These are phyloP conservation scores for Colletotrichum tabaci DNA, from an alignment of 2,329 filamentous ascomycete species.

Conservation along the genomic window DNA sequence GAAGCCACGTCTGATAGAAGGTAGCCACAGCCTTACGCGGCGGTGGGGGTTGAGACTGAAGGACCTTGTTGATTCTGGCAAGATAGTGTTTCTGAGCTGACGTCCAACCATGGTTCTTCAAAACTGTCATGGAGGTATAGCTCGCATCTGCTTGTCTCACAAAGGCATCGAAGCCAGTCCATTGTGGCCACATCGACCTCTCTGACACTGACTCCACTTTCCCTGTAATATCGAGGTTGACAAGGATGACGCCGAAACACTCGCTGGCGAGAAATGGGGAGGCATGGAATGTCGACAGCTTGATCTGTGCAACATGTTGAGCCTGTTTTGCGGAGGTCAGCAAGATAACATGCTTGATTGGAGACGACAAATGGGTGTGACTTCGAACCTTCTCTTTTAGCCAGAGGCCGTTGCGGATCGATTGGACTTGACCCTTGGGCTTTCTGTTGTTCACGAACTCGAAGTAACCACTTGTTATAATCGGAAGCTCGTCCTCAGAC, in stretches of 20 bases:
- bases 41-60: not conserved
- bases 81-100: not conserved
- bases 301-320: not conserved
- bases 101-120: not conserved
- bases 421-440: not conserved
- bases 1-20: not conserved
- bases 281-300: conserved; percentile 4
- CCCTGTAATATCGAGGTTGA: not conserved
- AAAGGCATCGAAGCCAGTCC: not conserved
- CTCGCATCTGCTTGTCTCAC: not conserved
- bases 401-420: not conserved
- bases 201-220: not conserved
- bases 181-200: not conserved
- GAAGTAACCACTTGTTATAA: not conserved
- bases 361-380: not conserved
- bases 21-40: not conserved
- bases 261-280: conserved; percentile 3
- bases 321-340: not conserved
- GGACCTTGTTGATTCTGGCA: not conserved
- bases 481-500: not conserved
- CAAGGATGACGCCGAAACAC: not conserved
- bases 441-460: not conserved
- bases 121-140: not conserved
- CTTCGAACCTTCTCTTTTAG: not conserved
- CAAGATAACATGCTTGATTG: not conserved